Percentiles rank a stretch among this genome's conserved stretches.
Evolutionary conservation across 202 grass and related monocot genomes (phyloP).

Genomic region (Cymbopogon flexuosus): DNA sequence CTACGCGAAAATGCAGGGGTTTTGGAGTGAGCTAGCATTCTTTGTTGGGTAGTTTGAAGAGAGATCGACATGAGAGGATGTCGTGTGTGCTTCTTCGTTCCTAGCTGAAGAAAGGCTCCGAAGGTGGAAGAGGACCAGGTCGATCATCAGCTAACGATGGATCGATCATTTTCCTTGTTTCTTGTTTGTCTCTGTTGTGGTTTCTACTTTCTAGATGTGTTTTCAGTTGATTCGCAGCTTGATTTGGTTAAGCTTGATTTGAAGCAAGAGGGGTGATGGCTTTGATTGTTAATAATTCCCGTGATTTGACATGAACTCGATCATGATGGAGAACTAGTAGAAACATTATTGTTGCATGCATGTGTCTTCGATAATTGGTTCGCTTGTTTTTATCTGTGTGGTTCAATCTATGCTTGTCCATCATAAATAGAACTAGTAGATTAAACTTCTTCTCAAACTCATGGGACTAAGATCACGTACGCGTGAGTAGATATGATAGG

Average conservation of each 20-base stretch:
- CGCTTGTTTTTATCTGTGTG: background rate
- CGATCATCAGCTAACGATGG: slow-evolving; percentile 1
- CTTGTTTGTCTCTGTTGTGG: background rate
- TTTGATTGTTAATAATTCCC: background rate
- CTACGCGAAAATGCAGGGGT: background rate
- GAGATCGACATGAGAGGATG: slow-evolving; percentile 56
- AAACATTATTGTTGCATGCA: background rate
- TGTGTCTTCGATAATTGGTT: background rate
- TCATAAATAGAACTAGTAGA: background rate
- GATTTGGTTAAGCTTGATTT: slow-evolving; percentile 1
- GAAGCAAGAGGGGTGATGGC: background rate
- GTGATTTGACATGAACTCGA: background rate
- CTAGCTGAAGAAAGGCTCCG: background rate
- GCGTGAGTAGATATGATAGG: background rate
- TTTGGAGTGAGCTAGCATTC: background rate
- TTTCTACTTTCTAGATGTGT: background rate
- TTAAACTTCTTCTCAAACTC: background rate
- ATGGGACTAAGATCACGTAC: slow-evolving; percentile 4
- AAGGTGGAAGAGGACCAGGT: background rate
- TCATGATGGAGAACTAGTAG: background rate
- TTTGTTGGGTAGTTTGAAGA: background rate
- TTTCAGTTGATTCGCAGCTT: slow-evolving; percentile 17
- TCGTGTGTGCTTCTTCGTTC: background rate
- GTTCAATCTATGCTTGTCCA: background rate
- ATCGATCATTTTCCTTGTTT: background rate